Evolutionary conservation across 2,329 filamentous ascomycete genomes (phyloP).

Genomic region (Cadophora sp.): DNA sequence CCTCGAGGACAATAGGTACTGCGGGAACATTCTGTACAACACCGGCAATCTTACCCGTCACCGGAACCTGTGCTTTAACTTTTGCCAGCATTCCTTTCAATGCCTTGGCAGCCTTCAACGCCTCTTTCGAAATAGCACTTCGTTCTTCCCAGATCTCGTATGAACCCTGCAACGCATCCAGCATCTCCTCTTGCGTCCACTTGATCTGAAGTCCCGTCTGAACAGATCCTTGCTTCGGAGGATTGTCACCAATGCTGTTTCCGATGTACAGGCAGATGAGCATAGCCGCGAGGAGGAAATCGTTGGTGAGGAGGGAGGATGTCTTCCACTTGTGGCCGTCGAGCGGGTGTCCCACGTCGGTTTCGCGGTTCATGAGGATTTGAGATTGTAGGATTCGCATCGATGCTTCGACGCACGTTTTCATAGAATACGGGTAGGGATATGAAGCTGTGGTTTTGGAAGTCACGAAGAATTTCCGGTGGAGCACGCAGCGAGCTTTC

Average conservation of each 20-base stretch:
- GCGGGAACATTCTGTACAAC: neutral
- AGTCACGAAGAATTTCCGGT: constrained; percentile 44
- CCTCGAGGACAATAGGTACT: neutral
- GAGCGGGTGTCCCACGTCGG: constrained; percentile 18
- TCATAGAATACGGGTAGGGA: constrained; percentile 55
- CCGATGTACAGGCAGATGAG: constrained; percentile 40
- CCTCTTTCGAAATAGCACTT: constrained; percentile 33
- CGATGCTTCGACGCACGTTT: constrained; percentile 58
- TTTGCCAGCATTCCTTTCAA: constrained; percentile 35
- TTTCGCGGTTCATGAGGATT: constrained; percentile 30
- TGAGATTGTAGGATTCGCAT: constrained; percentile 57
- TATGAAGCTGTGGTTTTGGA: constrained; percentile 52
- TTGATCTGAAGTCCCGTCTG: constrained; percentile 26
- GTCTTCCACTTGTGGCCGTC: constrained; percentile 35
- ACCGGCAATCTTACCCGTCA: neutral
- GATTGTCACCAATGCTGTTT: constrained; percentile 25
- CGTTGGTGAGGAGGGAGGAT: constrained; percentile 34
- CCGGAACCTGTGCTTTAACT: neutral
- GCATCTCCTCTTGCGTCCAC: constrained; percentile 36
- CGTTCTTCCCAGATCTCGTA: constrained; percentile 35
- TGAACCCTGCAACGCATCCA: constrained; percentile 29
- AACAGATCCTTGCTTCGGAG: constrained; percentile 3
- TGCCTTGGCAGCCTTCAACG: constrained; percentile 33
- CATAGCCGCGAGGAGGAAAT: constrained; percentile 40
- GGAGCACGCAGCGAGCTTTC: constrained; percentile 38